Percentiles rank a stretch among this genome's conserved stretches.
Conservation (phyloP, 805 yeast species). For the Candida dajiaensis region DNA sequence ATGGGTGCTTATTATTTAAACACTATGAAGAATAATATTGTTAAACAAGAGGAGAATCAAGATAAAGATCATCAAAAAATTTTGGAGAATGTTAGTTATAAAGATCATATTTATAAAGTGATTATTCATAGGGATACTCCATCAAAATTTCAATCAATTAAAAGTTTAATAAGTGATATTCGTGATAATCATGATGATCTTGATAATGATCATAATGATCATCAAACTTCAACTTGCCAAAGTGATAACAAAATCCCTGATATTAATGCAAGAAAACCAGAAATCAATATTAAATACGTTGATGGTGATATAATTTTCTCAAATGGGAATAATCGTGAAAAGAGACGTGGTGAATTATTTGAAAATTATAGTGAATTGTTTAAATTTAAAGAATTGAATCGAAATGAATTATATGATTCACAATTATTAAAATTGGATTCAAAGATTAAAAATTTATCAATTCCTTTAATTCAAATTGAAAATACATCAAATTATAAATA, state of each 20-base stretch:
- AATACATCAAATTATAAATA: conserved; percentile 3
- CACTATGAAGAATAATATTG: not conserved
- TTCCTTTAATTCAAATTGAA: conserved; percentile 4
- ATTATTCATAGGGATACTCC: conserved; percentile 4
- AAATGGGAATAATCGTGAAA: conserved; percentile 25
- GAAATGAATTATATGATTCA: conserved; percentile 6
- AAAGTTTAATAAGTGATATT: not conserved
- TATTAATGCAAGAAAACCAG: not conserved
- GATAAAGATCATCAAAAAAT: not conserved
- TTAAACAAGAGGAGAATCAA: too few species aligned
- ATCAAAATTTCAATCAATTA: not conserved
- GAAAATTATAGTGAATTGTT: conserved; percentile 15
- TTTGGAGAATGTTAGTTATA: not conserved
- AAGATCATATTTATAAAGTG: not conserved
- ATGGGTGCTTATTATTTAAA: not conserved
- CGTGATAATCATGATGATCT: not conserved
- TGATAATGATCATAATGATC: not conserved
- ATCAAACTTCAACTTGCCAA: too few species aligned
- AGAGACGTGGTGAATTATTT: conserved; percentile 22
- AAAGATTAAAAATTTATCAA: not conserved
- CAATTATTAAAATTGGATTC: conserved; percentile 3
- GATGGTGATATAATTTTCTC: conserved; percentile 21
- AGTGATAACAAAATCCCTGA: not conserved
- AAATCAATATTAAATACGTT: not conserved
- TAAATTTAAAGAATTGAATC: conserved; percentile 13